These are phyloP conservation scores for Trichoderma parareesei DNA, from an alignment of 495 filamentous ascomycete species.

Conservation along the genomic window DNA sequence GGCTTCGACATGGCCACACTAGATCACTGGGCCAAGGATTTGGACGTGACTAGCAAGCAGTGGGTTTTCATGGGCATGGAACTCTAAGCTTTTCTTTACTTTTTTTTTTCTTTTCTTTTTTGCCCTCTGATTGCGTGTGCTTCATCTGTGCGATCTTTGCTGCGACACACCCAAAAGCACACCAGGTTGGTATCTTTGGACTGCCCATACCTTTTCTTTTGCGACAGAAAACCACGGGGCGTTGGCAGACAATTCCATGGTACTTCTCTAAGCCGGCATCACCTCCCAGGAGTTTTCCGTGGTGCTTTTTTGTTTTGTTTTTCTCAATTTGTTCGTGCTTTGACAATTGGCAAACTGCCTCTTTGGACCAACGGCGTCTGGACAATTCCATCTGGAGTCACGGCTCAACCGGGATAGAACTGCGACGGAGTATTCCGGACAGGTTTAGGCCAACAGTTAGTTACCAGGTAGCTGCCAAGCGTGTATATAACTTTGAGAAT, in stretches of 20 bases:
- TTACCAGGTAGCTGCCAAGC: background rate
- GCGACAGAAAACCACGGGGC: background rate
- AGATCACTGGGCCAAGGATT: constrained; percentile 54
- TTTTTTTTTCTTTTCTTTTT: constrained; percentile 12
- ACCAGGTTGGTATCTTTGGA: too few relatives aligned
- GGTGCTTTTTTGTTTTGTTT: background rate
- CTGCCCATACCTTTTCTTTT: too few relatives aligned
- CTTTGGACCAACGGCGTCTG: background rate
- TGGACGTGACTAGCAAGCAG: constrained; percentile 53
- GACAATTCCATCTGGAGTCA: background rate
- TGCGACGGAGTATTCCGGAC: background rate
- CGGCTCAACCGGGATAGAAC: background rate
- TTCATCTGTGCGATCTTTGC: background rate
- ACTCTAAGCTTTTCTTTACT: constrained; percentile 39
- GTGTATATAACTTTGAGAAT: background rate
- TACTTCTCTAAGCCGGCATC: background rate
- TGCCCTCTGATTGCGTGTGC: constrained; percentile 9
- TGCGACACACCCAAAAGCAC: too few relatives aligned
- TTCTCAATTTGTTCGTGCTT: background rate
- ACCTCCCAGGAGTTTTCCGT: background rate
- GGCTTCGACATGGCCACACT: constrained; percentile 78
- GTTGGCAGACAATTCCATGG: background rate
- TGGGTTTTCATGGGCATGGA: constrained; percentile 89
- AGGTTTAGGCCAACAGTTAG: background rate
- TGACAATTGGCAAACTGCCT: background rate